These are phyloP conservation scores for Rhodotorula sp. DNA, from an alignment of 1,284 basidiomycete species.

Conservation along the genomic window DNA sequence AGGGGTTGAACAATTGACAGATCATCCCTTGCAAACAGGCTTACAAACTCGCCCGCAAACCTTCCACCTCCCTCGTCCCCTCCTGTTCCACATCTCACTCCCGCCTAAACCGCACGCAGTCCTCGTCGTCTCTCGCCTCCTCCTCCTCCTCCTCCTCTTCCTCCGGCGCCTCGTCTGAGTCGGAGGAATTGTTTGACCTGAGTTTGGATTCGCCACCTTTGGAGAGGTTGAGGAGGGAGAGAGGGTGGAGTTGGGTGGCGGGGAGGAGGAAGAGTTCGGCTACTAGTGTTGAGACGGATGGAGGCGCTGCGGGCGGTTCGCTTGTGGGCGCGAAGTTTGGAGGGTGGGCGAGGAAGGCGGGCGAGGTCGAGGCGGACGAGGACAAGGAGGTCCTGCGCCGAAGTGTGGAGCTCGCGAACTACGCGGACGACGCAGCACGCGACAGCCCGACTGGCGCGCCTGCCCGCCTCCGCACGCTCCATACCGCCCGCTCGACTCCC, in stretches of 20 bases:
- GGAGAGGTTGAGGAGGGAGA: background rate
- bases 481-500: too few species aligned
- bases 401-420: too few species aligned
- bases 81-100: background rate
- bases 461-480: too few species aligned
- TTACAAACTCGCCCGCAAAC: slow-evolving; percentile 21
- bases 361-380: background rate
- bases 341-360: background rate
- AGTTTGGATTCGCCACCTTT: slow-evolving; percentile 8
- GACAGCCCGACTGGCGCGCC: too few species aligned
- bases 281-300: too few species aligned
- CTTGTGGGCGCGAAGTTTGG: background rate
- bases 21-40: background rate
- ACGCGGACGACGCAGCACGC: background rate
- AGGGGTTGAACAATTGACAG: too few species aligned
- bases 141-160: background rate
- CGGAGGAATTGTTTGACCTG: slow-evolving; percentile 24
- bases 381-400: background rate
- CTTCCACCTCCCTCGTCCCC: background rate
- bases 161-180: background rate
- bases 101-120: background rate
- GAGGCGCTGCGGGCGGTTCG: background rate
- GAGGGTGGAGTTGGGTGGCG: slow-evolving; percentile 6
- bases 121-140: background rate
- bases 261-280: background rate